Conservation (phyloP, 75 land plant species). For the Isoetes taiwanensis region DNA sequence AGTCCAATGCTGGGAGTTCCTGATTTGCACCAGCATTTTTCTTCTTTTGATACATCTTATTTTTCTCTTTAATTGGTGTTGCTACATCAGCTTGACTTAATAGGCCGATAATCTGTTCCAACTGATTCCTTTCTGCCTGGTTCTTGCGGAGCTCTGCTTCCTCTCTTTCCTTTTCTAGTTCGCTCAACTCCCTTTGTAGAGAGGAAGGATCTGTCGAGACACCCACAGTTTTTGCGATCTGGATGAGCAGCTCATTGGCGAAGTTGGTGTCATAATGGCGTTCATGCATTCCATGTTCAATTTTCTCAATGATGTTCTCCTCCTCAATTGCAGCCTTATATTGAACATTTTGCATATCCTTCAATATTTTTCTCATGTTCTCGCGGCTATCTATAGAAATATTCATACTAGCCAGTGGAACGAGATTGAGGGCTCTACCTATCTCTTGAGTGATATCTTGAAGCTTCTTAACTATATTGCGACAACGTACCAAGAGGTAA, state of each 20-base stretch:
- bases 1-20: conserved; percentile 43
- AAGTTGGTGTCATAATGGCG: conserved; percentile 34
- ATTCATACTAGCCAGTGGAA: conserved; percentile 46
- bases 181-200: conserved; percentile 31
- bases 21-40: conserved; percentile 22
- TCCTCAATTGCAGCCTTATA: conserved; percentile 42
- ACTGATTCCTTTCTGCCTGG: conserved; percentile 49
- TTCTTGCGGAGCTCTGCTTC: conserved; percentile 35
- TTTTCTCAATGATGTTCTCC: conserved; percentile 38
- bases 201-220: conserved; percentile 32
- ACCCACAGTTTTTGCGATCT: conserved; percentile 47
- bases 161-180: conserved; percentile 45
- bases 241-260: conserved; percentile 40
- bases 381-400: conserved; percentile 21
- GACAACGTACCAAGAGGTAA: conserved; percentile 46
- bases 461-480: conserved; percentile 25
- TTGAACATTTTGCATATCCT: conserved; percentile 37
- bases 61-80: conserved; percentile 36
- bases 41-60: conserved; percentile 29
- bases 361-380: conserved; percentile 20
- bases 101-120: conserved; percentile 52
- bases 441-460: conserved; percentile 45
- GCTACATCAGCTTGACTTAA: conserved; percentile 46
- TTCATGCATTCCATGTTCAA: conserved; percentile 42
- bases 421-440: conserved; percentile 35